Evolutionary conservation across 768 basidiomycete species (phyloP), one percentile per base, ranked within the genome.

Genomic region (Xerocomellus dryophilus): DNA sequence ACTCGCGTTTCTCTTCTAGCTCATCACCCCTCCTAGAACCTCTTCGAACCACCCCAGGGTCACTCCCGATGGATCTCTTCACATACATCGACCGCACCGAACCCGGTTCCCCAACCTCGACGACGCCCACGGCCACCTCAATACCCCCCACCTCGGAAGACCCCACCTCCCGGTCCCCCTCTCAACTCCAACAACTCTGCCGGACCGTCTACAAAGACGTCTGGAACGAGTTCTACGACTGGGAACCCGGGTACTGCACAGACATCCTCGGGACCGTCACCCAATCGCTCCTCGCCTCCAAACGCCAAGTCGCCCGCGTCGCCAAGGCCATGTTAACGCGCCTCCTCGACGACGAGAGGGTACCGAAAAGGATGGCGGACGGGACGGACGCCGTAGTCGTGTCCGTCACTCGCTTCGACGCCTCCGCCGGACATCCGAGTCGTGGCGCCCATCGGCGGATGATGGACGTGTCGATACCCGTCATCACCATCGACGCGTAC

Each of bases 171-270:
- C 50, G 21, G 4, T 44, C 59, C 15, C 7, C 15, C 10, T 21
- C 58, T 18, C 46, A 63, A 18, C 62, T 65, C 32, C 61, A 60
- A 17, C 48, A 62, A 0, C 52, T 64, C 40, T 76, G 69, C 4
- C 58, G 62, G 4, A 41, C 48, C 5, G 61, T 74, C 29, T 79
- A 77, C 58, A 59, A 63, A 32, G 54, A 59, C 1, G 66, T 75
- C 27, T 81, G 81, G 80, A 40, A 61, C 4, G 72, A 75, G 8
- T 81, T 80, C 59, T 80, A 81, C 44, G 49, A 50, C n/a, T 78
- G 77, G 76, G 78, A 81, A 53, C 60, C 63, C 2, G 53, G 48
- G 0, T 57, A 71, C 8, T 76, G 71, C 48, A 23, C 35, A n/a
- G 59, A 65, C 2, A 57, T 66, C 7, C 58, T 75, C 42, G 44